These are phyloP conservation scores for Pestalotiopsis sp. DNA, from an alignment of 2,329 filamentous ascomycete species.

Conservation along the genomic window DNA sequence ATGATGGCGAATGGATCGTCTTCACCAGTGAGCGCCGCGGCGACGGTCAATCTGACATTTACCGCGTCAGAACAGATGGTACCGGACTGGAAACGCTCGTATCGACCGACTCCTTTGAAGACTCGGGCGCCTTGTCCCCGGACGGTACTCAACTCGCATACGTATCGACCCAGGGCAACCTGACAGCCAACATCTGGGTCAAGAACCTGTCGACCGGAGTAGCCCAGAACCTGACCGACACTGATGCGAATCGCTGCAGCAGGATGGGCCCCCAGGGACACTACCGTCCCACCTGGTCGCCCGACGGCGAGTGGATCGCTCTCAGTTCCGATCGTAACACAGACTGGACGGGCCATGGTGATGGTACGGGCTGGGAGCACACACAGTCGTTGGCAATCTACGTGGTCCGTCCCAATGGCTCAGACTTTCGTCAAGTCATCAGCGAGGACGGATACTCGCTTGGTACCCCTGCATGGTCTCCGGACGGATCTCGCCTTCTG, in stretches of 20 bases:
- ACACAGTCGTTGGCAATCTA: constrained; percentile 44
- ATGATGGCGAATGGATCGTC: constrained; percentile 39
- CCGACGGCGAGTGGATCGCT: constrained; percentile 41
- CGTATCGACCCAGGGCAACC: constrained; percentile 38
- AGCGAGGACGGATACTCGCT: constrained; percentile 36
- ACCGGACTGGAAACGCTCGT: constrained; percentile 36
- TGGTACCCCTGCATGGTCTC: constrained; percentile 40
- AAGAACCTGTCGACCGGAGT: constrained; percentile 36
- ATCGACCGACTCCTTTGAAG: constrained; percentile 37
- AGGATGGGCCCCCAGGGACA: constrained; percentile 33
- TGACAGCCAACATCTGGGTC: constrained; percentile 42
- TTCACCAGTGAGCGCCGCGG: constrained; percentile 42
- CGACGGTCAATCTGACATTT: constrained; percentile 43
- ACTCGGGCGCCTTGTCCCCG: constrained; percentile 38
- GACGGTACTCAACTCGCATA: constrained; percentile 39
- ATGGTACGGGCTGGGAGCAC: constrained; percentile 42
- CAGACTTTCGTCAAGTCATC: constrained; percentile 36
- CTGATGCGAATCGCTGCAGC: constrained; percentile 22
- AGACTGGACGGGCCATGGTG: constrained; percentile 41
- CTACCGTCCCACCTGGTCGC: constrained; percentile 42
- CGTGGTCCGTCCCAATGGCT: constrained; percentile 37
- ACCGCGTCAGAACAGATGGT: constrained; percentile 37
- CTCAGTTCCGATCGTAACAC: constrained; percentile 45
- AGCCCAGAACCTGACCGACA: constrained; percentile 38
- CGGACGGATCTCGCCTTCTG: constrained; percentile 36